A percentile compares a stretch with the other conserved stretches of the same genome.
phyloP scores from a whole-genome alignment of 2,329 filamentous ascomycete species.

The Cytospora leucostoma region DNA sequence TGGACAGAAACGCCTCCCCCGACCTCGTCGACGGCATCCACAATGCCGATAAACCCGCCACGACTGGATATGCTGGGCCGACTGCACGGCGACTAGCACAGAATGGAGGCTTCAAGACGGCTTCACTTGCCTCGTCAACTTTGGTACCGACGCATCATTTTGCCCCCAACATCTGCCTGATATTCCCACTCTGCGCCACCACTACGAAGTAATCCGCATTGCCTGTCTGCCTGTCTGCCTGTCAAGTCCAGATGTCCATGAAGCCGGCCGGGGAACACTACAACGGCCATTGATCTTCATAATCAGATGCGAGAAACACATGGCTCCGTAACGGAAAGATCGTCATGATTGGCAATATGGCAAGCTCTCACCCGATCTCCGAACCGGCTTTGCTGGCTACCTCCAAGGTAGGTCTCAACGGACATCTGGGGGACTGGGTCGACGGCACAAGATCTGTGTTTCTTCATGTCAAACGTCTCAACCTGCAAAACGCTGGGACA shows the following conservation, averaged over 20 bases:
- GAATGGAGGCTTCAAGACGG: not conserved
- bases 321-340: not conserved
- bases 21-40: conserved; percentile 7
- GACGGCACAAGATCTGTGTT: not conserved
- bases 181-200: not conserved
- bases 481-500: not conserved
- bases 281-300: conserved; percentile 3
- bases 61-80: not conserved
- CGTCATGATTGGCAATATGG: not conserved
- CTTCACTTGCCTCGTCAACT: conserved; percentile 12
- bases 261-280: conserved; percentile 7
- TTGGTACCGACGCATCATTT: conserved; percentile 3
- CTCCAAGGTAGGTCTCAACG: not conserved
- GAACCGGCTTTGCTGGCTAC: conserved; percentile 7
- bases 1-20: conserved; percentile 7
- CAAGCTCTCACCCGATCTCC: not conserved
- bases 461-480: conserved; percentile 8
- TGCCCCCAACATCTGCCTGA: not conserved
- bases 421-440: not conserved
- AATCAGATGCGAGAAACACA: conserved; percentile 2
- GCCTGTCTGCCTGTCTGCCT: conserved; percentile 9
- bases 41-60: conserved; percentile 3
- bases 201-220: conserved; percentile 3
- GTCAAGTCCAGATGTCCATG: not conserved
- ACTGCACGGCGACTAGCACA: conserved; percentile 2